Percentiles rank a stretch among this genome's conserved stretches.
Conservation (phyloP, 176 grass and related monocot species). For the Raddia guianensis region DNA sequence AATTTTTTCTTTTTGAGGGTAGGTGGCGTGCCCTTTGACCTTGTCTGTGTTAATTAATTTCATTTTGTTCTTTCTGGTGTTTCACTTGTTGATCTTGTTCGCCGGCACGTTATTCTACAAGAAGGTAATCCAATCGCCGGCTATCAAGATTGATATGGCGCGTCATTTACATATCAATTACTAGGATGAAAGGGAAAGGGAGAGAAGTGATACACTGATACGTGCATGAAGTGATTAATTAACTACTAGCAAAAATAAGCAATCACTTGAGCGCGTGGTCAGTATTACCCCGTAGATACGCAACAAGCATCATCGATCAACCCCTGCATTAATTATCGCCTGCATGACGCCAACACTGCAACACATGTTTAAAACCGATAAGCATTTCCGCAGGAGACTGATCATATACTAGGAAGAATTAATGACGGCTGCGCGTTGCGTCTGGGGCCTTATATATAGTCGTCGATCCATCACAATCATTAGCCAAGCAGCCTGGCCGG, state of each 20-base stretch:
- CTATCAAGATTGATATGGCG: neutral
- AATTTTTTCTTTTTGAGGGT: no score
- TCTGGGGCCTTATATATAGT: no score
- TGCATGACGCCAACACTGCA: neutral
- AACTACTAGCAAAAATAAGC: neutral
- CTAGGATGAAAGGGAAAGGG: neutral
- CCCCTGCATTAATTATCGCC: neutral
- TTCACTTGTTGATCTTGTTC: neutral
- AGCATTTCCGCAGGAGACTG: no score
- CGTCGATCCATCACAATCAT: no score
- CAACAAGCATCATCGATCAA: neutral
- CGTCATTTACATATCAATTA: neutral
- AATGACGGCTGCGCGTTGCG: no score
- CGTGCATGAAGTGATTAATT: no score
- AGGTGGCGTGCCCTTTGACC: neutral
- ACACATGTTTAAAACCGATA: no score
- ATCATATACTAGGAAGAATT: no score
- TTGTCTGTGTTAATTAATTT: neutral
- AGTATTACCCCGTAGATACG: no score
- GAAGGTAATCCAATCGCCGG: neutral
- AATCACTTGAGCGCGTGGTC: neutral
- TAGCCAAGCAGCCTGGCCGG: no score
- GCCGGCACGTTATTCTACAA: neutral
- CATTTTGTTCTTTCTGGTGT: neutral
- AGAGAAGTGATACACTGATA: neutral